phyloP scores from a whole-genome alignment of 2,329 filamentous ascomycete species.

The Cadophora malorum region DNA sequence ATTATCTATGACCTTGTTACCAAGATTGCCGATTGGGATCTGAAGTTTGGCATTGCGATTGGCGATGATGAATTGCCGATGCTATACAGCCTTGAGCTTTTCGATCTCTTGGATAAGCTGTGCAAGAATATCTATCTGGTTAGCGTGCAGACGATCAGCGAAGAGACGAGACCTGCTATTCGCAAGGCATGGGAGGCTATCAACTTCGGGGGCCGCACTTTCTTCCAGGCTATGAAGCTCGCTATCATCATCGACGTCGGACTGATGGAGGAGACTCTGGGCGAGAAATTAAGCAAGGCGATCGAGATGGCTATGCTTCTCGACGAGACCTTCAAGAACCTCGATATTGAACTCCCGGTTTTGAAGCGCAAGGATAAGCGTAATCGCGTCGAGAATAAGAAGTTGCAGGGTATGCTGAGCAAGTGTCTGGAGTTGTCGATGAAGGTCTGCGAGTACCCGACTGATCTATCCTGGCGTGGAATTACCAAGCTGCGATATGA shows the following conservation, averaged over 20 bases:
- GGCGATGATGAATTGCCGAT: not conserved
- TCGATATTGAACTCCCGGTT: not conserved
- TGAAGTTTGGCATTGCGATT: not conserved
- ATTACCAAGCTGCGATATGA: not conserved
- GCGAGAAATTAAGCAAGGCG: not conserved
- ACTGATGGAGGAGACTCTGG: not conserved
- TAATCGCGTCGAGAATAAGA: not conserved
- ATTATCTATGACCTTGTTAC: not conserved
- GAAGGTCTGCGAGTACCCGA: not conserved
- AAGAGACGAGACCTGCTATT: not conserved
- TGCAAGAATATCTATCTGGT: not conserved
- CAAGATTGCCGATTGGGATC: constrained; percentile 5
- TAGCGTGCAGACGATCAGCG: not conserved
- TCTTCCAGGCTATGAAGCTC: constrained; percentile 1
- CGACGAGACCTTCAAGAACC: constrained; percentile 5
- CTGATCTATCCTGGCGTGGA: not conserved
- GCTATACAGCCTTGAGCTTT: not conserved
- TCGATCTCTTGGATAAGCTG: constrained; percentile 7
- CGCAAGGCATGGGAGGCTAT: not conserved
- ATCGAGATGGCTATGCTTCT: constrained; percentile 7
- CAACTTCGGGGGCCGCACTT: not conserved
- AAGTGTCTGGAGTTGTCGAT: constrained; percentile 6
- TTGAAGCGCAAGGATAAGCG: constrained; percentile 7
- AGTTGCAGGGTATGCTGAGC: constrained; percentile 10
- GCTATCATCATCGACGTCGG: not conserved